Evolutionary conservation across 2,329 filamentous ascomycete species (phyloP), one percentile per base, ranked within the genome.

Genomic region (Niveomyces coronatus): DNA sequence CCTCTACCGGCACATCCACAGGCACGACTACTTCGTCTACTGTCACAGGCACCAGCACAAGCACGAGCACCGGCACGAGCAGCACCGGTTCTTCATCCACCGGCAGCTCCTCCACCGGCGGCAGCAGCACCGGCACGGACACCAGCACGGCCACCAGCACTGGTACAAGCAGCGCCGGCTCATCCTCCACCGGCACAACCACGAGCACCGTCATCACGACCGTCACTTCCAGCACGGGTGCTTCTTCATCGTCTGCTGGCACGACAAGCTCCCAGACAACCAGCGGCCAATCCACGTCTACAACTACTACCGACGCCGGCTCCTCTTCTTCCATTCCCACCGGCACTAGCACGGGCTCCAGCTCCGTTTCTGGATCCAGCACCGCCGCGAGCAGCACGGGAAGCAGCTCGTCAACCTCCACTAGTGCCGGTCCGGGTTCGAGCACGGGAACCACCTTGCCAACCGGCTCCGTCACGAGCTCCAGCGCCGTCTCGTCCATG

Each of bases 241-340:
- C n/a, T n/a, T n/a, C n/a, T n/a, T n/a, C n/a, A n/a, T n/a, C 23
- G 23, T 9, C 13, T 13, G 8, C 23, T 13, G 8, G 9, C 23
- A 26, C 23, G 8, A 13, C 11, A 15, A 14, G 31, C 16, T 11
- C n/a, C 20, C 38, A 26, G 15, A 38, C 40, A 5, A 35, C 33
- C 16, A 39, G 38, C 27, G 41, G n/a, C n/a, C n/a, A n/a, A n/a
- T n/a, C 23, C 27, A 20, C 39, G 33, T 44, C 47, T 37, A 48
- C 32, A 19, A 18, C 27, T 15, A 15, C 14, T n/a, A 7, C 44
- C 26, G 29, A 17, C 33, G 28, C 34, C 14, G 23, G 34, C 34
- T 30, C 24, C 10, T 22, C 16, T 27, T 30, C 35, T n/a, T 19
- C 26, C 18, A 28, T 31, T 9, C n/a, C 28, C 14, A 37, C 35